Evolutionary conservation across 352 stramenopile species (phyloP), one percentile per base, ranked within the genome.

Genomic region (Phytopythium helicoides): DNA sequence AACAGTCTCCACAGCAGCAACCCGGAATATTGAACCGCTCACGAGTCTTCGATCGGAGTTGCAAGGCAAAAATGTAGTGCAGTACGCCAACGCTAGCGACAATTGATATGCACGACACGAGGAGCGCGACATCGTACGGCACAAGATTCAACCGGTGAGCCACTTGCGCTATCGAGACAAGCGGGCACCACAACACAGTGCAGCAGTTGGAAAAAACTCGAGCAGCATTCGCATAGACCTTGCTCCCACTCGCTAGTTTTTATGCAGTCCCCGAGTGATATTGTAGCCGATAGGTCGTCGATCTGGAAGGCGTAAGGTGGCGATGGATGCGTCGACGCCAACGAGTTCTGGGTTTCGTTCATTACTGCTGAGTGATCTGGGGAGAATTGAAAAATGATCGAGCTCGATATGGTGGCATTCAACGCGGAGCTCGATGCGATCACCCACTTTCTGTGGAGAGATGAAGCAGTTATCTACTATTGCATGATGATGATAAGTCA

Each of bases 111-210:
- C 28, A 33, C 28, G 60, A 33, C 8, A 16, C 16, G n/a, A 31
- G 40, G 28, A 33, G 28, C 28, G 28, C 28, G 28, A 33, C 5
- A 33, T 33, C 9, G 58, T 62, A 75, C 2, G 42, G 47, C 42
- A 49, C 54, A 26, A 66, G 18, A 6, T 49, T 25, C 47, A 66
- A 6, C 10, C 21, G 40, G 40, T 21, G 42, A 7, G 52, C 61
- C 40, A 81, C 68, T 41, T 81, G 71, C 1, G 67, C 67, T 28
- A 77, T 26, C 0, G 64, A 57, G 26, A 78, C 56, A 31, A 63
- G 76, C 4, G 66, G 60, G 37, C 65, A 73, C 21, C 19, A 58
- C n/a, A 35, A 50, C 10, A 36, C 35, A 60, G 70, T 73, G 46
- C 37, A 50, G 52, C 56, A 70, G 35, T 70, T 73, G 21, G 65